A percentile compares a stretch with the other conserved stretches of the same genome.
phyloP scores from a whole-genome alignment of 257 asterid species.

The Solanum commersonii region DNA sequence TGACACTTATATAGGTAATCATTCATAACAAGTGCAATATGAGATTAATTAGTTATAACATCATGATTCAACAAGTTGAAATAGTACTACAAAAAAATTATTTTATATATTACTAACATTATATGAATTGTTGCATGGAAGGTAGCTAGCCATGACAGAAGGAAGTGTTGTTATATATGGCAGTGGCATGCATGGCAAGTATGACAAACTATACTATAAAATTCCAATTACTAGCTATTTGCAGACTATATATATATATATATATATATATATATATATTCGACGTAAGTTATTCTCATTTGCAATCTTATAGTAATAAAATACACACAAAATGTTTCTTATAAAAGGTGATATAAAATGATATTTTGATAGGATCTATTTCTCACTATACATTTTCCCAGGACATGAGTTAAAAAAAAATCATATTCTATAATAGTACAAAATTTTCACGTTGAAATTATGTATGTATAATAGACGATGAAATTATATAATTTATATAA shows the following conservation, averaged over 20 bases:
- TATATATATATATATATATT: background rate
- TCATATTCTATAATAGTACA: too few relatives aligned
- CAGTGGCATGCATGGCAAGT: constrained; percentile 21
- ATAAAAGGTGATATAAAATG: background rate
- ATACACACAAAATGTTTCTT: background rate
- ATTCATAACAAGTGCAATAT: too few relatives aligned
- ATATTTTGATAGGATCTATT: background rate
- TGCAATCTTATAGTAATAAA: background rate
- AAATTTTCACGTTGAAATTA: background rate
- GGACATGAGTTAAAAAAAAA: background rate
- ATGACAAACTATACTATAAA: constrained; percentile 14
- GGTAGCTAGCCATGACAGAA: constrained; percentile 24
- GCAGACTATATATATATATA: background rate
- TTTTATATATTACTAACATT: background rate
- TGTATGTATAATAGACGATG: background rate
- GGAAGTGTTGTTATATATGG: constrained; percentile 1
- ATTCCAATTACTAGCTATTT: background rate
- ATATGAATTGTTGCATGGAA: background rate
- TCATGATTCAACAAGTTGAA: too few relatives aligned
- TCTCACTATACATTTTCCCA: too few relatives aligned
- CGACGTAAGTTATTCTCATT: background rate
- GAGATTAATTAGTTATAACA: too few relatives aligned
- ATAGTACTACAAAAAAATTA: background rate
- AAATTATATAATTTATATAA: background rate
- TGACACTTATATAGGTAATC: too few relatives aligned